phyloP scores from a whole-genome alignment of 352 stramenopile genomes.

The Phytophthora pseudosyringae region DNA sequence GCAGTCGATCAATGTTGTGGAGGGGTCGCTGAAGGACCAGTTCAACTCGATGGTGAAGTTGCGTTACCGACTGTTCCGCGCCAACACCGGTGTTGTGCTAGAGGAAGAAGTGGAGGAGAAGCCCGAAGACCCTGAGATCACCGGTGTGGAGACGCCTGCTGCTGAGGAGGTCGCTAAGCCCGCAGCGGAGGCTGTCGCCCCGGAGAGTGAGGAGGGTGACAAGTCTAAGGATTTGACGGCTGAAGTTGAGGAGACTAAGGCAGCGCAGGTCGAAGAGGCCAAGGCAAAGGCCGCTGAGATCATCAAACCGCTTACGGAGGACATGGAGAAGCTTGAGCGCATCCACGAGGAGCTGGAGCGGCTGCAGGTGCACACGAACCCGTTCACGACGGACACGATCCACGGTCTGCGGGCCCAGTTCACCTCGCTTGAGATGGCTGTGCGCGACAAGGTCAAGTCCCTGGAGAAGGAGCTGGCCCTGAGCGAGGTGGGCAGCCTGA shows the following conservation, averaged over 20 bases:
- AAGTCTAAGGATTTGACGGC: conserved; percentile 25
- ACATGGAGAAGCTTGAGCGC: conserved; percentile 87
- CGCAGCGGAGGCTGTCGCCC: conserved; percentile 17
- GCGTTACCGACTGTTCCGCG: conserved; percentile 71
- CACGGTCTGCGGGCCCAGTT: conserved; percentile 87
- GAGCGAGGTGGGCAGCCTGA: conserved; percentile 85
- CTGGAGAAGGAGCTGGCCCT: conserved; percentile 90
- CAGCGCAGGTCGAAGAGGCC: conserved; percentile 30
- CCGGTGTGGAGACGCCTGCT: conserved; percentile 31
- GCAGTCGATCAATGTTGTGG: conserved; percentile 80
- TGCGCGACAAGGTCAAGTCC: conserved; percentile 87
- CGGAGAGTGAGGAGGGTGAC: conserved; percentile 41
- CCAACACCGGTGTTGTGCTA: conserved; percentile 51
- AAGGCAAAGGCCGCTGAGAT: conserved; percentile 41
- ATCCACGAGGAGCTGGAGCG: conserved; percentile 84
- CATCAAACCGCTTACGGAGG: conserved; percentile 58
- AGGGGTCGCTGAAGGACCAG: conserved; percentile 79
- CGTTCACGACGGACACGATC: conserved; percentile 91
- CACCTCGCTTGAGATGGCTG: conserved; percentile 77
- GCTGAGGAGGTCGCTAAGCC: conserved; percentile 21
- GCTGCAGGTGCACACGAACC: conserved; percentile 89
- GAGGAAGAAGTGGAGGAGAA: conserved; percentile 50
- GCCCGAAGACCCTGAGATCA: conserved; percentile 42
- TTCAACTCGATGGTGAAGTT: conserved; percentile 82
- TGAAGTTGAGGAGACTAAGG: conserved; percentile 26